Evolutionary conservation across 2,329 filamentous ascomycete genomes (phyloP), one percentile per base, ranked within the genome.

Genomic region (Chaetomium globosum): DNA sequence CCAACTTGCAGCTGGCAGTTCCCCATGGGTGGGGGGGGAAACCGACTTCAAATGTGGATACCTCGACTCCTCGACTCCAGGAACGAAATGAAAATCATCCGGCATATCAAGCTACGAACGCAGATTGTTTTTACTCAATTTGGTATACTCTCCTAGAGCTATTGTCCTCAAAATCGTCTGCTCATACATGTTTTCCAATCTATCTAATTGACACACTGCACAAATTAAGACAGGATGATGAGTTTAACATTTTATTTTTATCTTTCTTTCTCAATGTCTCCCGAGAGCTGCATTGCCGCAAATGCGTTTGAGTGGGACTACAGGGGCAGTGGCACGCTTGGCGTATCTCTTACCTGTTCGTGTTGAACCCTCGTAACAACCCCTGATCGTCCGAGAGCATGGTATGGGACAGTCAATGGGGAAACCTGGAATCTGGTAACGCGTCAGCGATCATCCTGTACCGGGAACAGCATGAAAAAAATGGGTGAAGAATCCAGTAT

Each of bases 401-500:
- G n/a, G 23, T 8, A 16, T 13, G 23, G 49, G 49, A 28, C 43
- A 39, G 23, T 23, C 3, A 31, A 48, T 59, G 36, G n/a, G 48
- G 28, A 16, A 12, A 21, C n/a, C 67, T 67, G 65, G 10, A 30
- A 54, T n/a, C 26, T 54, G 23, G 36, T 26, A 55, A 60, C 60
- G n/a, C 43, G 67, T 70, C 60, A 71, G 69, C 63, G 39, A 61
- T 54, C 49, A 30, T 67, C 49, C 51, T 56, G 6, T 16, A 61
- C 36, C 2, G 8, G 23, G 10, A 46, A 64, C 31, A 19, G 57
- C 46, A 46, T 54, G 6, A 52, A 39, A 10, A 33, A 16, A 60
- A 51, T 43, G 59, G 30, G 59, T 39, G 23, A 62, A 36, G 16
- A 51, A 48, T 66, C 63, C 53, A 62, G 26, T n/a, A 63, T 77